Evolutionary conservation across 2,329 filamentous ascomycete species (phyloP), one percentile per base, ranked within the genome.

Genomic region (Ustulina deusta): DNA sequence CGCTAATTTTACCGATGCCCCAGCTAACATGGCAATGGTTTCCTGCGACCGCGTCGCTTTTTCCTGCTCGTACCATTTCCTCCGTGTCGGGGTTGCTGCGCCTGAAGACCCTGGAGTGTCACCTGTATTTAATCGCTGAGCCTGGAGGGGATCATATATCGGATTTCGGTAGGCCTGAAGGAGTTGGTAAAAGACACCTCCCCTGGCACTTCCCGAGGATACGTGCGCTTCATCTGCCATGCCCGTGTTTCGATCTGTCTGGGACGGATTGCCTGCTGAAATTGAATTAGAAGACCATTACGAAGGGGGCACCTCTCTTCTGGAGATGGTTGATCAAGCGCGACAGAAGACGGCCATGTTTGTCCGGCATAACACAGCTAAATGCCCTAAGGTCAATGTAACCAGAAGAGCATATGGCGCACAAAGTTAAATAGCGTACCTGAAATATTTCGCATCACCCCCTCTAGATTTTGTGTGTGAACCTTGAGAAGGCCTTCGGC

Each of bases 11-110:
- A 68, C 40, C 2, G 72, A 71, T 7, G 70, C 73, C 17, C 76
- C 80, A 17, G 82, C 77, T 25, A 83, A 77, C 44, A 79, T 81
- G 62, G 79, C 77, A 27, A 83, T 77, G 0, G 81, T 83, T 6
- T 83, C 82, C 54, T 80, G 79, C 0, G 82, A 83, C 13, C 77
- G 78, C 63, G 48, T 36, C 20, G 80, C 80, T 11, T 66, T 70
- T 3, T 73, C 69, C 27, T 72, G 66, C 55, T 83, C 77, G 71
- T 83, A 83, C 82, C 81, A 83, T 64, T 83, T 83, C 61, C 74
- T 77, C 40, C 77, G 76, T 11, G 70, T 80, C 1, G 82, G 82
- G 0, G 81, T 83, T 1, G 78, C 71, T 3, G 77, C 72, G 3
- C 81, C 81, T 0, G 78, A 77, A 27, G 78, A 76, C 11, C 74